These are phyloP conservation scores for Podospora anserina DNA, from an alignment of 495 filamentous ascomycete species.

Conservation along the genomic window DNA sequence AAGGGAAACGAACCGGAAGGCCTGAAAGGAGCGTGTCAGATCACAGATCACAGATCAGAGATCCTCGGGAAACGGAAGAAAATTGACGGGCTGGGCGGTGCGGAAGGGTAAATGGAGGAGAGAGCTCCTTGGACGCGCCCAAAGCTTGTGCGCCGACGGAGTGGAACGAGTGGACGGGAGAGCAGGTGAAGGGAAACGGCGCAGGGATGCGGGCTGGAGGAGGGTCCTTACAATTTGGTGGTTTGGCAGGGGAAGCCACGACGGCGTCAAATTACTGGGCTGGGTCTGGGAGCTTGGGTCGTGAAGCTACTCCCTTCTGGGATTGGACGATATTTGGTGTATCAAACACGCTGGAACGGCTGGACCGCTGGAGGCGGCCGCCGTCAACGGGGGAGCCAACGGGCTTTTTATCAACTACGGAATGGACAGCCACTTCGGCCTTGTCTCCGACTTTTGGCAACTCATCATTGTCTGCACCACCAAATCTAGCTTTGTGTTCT, in stretches of 20 bases:
- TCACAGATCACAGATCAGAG: neutral
- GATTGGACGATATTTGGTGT: constrained; percentile 2
- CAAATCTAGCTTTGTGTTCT: constrained; percentile 5
- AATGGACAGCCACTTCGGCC: neutral
- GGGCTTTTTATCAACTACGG: constrained; percentile 1
- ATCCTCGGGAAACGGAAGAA: neutral
- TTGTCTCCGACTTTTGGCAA: constrained; percentile 2
- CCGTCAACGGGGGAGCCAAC: constrained; percentile 3
- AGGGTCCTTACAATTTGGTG: neutral
- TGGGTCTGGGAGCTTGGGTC: neutral
- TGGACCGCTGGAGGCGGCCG: neutral
- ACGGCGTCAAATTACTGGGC: constrained; percentile 5
- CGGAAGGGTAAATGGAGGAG: neutral
- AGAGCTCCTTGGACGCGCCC: neutral
- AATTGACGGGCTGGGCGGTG: neutral
- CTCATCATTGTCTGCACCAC: neutral
- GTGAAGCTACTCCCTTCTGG: constrained; percentile 11
- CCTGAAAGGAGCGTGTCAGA: constrained; percentile 14
- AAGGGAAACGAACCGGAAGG: neutral
- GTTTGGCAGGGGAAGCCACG: constrained; percentile 7
- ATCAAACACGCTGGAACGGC: constrained; percentile 8
- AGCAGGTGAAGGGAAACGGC: neutral
- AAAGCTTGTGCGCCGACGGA: neutral
- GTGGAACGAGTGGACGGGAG: neutral
- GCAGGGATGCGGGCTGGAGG: neutral